A percentile compares a stretch with the other conserved stretches of the same genome.
These are phyloP conservation scores for Vigna hirtella DNA, from an alignment of 306 rosid species.

Conservation along the genomic window DNA sequence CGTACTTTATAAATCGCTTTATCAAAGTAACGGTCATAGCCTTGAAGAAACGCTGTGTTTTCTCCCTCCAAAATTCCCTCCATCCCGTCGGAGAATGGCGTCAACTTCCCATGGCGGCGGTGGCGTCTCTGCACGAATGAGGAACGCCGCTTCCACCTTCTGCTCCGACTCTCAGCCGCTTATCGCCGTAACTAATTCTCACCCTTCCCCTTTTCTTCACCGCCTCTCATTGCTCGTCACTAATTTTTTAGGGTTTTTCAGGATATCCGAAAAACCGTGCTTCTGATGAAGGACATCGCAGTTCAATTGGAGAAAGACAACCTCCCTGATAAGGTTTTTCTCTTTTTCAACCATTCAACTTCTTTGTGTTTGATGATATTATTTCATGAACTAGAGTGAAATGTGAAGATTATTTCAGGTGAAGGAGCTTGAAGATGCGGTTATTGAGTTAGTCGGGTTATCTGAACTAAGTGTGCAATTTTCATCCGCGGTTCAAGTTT, in stretches of 20 bases:
- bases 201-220: conserved; percentile 14
- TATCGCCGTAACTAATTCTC: conserved; percentile 54
- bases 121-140: conserved; percentile 56
- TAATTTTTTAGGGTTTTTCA: conserved; percentile 44
- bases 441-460: conserved; percentile 57
- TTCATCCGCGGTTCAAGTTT: conserved; percentile 68
- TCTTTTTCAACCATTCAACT: background rate
- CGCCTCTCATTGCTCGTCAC: conserved; percentile 23
- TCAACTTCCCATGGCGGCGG: conserved; percentile 56
- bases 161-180: conserved; percentile 69
- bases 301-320: conserved; percentile 77
- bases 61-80: too few relatives aligned
- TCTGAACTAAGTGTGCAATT: conserved; percentile 61
- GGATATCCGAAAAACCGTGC: conserved; percentile 67
- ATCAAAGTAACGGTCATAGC: too few relatives aligned
- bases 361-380: conserved; percentile 1
- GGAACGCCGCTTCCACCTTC: conserved; percentile 55
- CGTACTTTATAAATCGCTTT: too few relatives aligned
- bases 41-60: too few relatives aligned
- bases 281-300: conserved; percentile 74
- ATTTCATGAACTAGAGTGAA: background rate
- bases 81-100: conserved; percentile 56
- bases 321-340: conserved; percentile 60
- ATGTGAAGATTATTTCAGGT: conserved; percentile 55
- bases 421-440: conserved; percentile 79